Evolutionary conservation across 192 early-diverging fungal genomes (phyloP).

Genomic region (Coemansia sp.): DNA sequence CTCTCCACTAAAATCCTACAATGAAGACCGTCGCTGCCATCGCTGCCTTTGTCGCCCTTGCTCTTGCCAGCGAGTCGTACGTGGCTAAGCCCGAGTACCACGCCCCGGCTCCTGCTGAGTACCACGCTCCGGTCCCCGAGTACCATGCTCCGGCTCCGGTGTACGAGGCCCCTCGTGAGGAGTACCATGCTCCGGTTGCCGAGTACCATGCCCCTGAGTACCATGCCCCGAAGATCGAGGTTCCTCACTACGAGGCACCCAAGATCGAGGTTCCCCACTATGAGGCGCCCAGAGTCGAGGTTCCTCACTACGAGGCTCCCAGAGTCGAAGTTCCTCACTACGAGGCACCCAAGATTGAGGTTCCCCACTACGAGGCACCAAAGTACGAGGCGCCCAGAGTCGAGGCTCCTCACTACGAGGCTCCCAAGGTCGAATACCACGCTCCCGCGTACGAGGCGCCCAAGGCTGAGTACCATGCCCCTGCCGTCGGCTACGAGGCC

Average conservation of each 20-base stretch:
- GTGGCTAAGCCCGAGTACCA: conserved; percentile 20
- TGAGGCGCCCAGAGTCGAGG: conserved; percentile 6
- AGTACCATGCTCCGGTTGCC: conserved; percentile 8
- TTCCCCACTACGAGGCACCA: conserved; percentile 11
- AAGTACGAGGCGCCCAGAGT: background rate
- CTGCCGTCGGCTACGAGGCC: conserved; percentile 11
- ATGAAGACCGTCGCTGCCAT: conserved; percentile 41
- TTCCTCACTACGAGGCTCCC: background rate
- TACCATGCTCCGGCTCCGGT: conserved; percentile 11
- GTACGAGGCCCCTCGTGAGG: conserved; percentile 5
- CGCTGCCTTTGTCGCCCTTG: conserved; percentile 28
- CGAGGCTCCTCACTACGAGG: conserved; percentile 1
- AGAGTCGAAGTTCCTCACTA: conserved; percentile 6
- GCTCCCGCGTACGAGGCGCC: no score
- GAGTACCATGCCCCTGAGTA: conserved; percentile 13
- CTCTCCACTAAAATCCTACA: conserved; percentile 2
- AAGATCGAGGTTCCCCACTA: conserved; percentile 9
- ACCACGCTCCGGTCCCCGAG: conserved; percentile 15
- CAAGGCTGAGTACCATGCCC: conserved; percentile 17
- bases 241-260: conserved; percentile 11
- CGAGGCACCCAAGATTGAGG: conserved; percentile 15
- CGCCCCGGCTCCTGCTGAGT: conserved; percentile 15
- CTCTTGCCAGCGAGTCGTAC: conserved; percentile 25
- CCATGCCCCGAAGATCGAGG: background rate
- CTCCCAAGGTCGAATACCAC: conserved; percentile 14